Percentiles rank a stretch among this genome's conserved stretches.
These are phyloP conservation scores for Stemphylium lycopersici DNA, from an alignment of 2,329 filamentous ascomycete genomes.

Conservation along the genomic window DNA sequence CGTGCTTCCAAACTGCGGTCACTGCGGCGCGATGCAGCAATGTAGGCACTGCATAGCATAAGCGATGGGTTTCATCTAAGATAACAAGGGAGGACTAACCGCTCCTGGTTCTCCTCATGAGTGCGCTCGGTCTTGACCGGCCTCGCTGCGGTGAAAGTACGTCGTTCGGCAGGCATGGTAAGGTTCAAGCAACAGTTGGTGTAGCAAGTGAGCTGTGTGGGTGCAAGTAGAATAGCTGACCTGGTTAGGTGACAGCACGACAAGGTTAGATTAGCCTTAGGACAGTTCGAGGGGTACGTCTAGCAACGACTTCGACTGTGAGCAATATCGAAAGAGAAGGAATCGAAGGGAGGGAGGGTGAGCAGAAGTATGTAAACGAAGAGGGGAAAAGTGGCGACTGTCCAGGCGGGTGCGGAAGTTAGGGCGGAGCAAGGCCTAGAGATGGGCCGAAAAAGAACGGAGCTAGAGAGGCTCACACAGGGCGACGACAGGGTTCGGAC, in stretches of 20 bases:
- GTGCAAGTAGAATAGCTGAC: constrained; percentile 19
- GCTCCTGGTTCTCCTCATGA: constrained; percentile 81
- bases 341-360: constrained; percentile 11
- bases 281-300: constrained; percentile 24
- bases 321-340: constrained; percentile 15
- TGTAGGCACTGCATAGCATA: constrained; percentile 71
- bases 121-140: constrained; percentile 72
- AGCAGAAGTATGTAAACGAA: constrained; percentile 17
- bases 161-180: constrained; percentile 50
- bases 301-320: constrained; percentile 29
- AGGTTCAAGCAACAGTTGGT: background rate
- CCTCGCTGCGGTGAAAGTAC: constrained; percentile 42
- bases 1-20: constrained; percentile 88
- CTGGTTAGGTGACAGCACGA: constrained; percentile 5
- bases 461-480: constrained; percentile 25
- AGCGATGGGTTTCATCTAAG: constrained; percentile 5
- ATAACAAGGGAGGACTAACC: constrained; percentile 47
- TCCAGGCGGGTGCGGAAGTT: constrained; percentile 23
- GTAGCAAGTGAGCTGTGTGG: constrained; percentile 18
- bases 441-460: constrained; percentile 35
- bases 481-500: constrained; percentile 25
- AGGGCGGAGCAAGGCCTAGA: constrained; percentile 30
- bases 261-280: background rate
- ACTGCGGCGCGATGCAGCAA: constrained; percentile 84
- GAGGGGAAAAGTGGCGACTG: constrained; percentile 36